Conservation (phyloP, 805 yeast species). For the Clavispora carvajalis region DNA sequence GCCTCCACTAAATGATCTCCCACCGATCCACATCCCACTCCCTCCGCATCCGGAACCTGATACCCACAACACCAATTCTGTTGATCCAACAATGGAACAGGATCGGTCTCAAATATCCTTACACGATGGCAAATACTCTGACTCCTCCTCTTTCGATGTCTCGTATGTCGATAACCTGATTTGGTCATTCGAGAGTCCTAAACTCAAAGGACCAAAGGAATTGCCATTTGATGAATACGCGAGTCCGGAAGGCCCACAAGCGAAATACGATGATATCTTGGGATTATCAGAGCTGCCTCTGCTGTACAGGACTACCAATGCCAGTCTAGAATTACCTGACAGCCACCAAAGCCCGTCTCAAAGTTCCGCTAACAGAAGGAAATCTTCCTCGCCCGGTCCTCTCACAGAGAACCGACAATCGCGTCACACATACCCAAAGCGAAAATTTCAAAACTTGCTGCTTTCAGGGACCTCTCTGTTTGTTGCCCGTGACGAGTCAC, state of each 20-base stretch:
- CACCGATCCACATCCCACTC: background rate
- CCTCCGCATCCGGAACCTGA: background rate
- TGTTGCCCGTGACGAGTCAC: background rate
- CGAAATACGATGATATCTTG: no score
- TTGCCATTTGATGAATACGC: constrained; percentile 27
- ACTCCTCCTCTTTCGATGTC: background rate
- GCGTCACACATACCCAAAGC: background rate
- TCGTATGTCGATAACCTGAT: constrained; percentile 14
- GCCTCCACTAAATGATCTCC: constrained; percentile 6
- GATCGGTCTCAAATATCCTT: background rate
- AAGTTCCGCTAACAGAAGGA: background rate
- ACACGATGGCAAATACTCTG: background rate
- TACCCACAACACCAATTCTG: background rate
- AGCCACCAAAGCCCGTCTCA: background rate
- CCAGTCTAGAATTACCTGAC: background rate
- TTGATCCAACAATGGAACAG: background rate
- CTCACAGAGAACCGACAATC: background rate
- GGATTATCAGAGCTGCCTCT: background rate
- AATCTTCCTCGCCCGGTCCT: background rate
- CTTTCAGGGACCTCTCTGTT: constrained; percentile 10
- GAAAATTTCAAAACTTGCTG: constrained; percentile 15
- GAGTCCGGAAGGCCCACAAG: background rate
- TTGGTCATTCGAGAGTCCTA: constrained; percentile 25
- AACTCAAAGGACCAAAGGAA: constrained; percentile 38
- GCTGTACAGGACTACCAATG: background rate